phyloP scores from a whole-genome alignment of 208 protist genomes.

The Sergeia podlipaevii region DNA sequence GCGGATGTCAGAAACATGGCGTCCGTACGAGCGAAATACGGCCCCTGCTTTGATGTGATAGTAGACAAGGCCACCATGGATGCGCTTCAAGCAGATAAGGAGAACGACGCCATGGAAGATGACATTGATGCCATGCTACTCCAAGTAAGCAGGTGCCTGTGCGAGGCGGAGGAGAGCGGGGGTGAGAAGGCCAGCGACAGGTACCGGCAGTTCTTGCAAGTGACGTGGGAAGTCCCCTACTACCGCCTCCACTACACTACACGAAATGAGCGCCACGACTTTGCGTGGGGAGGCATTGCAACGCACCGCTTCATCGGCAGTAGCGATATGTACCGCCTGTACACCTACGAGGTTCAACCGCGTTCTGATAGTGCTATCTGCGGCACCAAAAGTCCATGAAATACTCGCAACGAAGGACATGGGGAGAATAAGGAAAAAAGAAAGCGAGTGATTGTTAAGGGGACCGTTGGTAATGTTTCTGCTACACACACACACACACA shows the following conservation, averaged over 20 bases:
- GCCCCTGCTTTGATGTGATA: conserved; percentile 68
- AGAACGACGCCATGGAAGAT: conserved; percentile 29
- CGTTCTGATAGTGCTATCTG: not conserved
- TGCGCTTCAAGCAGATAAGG: conserved; percentile 66
- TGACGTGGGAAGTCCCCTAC: conserved; percentile 83
- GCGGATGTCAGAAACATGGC: conserved; percentile 71
- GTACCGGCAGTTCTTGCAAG: conserved; percentile 64
- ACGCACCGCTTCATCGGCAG: conserved; percentile 47
- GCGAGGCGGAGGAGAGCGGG: conserved; percentile 13
- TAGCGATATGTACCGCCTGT: conserved; percentile 80
- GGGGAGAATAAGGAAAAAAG: too few species aligned
- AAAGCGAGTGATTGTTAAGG: too few species aligned
- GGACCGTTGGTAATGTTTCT: too few species aligned
- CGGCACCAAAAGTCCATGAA: not conserved
- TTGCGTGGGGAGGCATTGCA: conserved; percentile 55
- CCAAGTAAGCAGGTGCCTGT: conserved; percentile 53
- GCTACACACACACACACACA: too few species aligned
- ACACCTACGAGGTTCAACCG: conserved; percentile 46
- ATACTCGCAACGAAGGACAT: too few species aligned
- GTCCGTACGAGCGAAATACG: conserved; percentile 25
- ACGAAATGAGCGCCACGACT: conserved; percentile 27
- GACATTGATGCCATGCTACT: conserved; percentile 67
- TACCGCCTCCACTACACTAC: conserved; percentile 69
- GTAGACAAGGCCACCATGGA: conserved; percentile 89
- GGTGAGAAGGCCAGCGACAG: not conserved